Base-by-base conservation (phyloP, 2,329 filamentous ascomycete genomes). In the Ceratocystis alfenasii region DNA sequence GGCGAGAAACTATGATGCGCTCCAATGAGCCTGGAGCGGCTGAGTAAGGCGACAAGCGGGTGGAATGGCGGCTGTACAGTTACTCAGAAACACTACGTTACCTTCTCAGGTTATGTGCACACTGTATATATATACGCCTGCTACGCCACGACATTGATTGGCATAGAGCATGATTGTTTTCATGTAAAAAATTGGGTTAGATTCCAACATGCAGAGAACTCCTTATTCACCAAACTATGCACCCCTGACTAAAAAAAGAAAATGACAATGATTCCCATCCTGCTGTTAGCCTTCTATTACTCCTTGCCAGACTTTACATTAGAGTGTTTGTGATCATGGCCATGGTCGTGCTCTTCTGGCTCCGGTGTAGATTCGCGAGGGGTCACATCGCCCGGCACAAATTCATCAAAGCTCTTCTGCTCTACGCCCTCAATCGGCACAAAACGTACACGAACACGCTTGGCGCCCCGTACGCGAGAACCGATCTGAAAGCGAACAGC, bases 381-480 rank as follows among this genome's bases (percentile, higher is more conserved):
- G 72, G 88, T 85, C 2, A 87, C 77, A 69, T 87, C 82, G 1
- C 83, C 82, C 1, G 81, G 76, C 69, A 92, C 88, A 71, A 91
- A 92, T 74, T 97, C 91, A 73, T 95, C 89, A 68, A 88, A 86
- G 71, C 76, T 78, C 64, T 87, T 82, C 64, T 82, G 78, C 36
- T 78, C 75, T 12, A 78, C 75, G 33, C 81, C 79, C 20, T 88
- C 86, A 70, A 84, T 83, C 46, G 87, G 83, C 36, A 94, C 83
- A 73, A 97, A 97, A 53, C 91, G 86, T 63, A 97, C 82, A 68
- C 88, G 87, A 44, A 99, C 83, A 69, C 88, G 84, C 74, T 90
- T 87, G 48, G 94, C 90, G 0, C 94, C 93, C 68, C 89, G 84
- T 15, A 96, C 89, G 70, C 87, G 89, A 68, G 80, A 78, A 33